A percentile compares a stretch with the other conserved stretches of the same genome.
Conservation (phyloP, 2,329 filamentous ascomycete genomes). For the Xylaria hypoxylon region DNA sequence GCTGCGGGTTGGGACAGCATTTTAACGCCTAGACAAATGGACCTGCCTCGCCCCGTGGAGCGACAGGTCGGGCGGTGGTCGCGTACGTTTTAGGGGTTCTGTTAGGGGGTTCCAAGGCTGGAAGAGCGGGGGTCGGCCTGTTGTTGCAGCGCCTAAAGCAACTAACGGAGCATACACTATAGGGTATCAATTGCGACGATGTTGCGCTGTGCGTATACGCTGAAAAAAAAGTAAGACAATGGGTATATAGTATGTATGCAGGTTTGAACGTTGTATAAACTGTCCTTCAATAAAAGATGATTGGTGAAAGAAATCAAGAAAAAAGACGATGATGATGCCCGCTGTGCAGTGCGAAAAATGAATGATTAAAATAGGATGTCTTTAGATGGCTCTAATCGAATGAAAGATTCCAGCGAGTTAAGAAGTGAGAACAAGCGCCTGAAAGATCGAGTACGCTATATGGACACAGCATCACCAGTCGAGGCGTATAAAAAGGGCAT, state of each 20-base stretch:
- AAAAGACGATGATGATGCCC: background rate
- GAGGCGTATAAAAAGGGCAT: slow-evolving; percentile 7
- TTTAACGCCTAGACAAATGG: slow-evolving; percentile 38
- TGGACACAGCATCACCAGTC: slow-evolving; percentile 11
- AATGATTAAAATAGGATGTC: slow-evolving; percentile 7
- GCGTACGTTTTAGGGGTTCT: slow-evolving; percentile 26
- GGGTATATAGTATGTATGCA: slow-evolving; percentile 9
- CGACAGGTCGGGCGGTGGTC: slow-evolving; percentile 28
- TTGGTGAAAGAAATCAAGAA: background rate
- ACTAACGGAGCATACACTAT: background rate
- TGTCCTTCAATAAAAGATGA: slow-evolving; percentile 1
- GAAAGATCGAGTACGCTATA: slow-evolving; percentile 7
- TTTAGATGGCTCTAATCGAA: slow-evolving; percentile 5
- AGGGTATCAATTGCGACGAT: background rate
- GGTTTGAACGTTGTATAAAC: slow-evolving; percentile 11
- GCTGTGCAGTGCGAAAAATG: background rate
- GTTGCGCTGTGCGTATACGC: slow-evolving; percentile 3
- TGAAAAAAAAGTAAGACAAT: slow-evolving; percentile 11
- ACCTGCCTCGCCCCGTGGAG: slow-evolving; percentile 25
- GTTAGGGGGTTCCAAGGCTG: slow-evolving; percentile 4
- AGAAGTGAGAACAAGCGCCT: background rate
- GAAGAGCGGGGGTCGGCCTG: slow-evolving; percentile 12
- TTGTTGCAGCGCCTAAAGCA: slow-evolving; percentile 8
- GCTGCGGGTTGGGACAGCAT: slow-evolving; percentile 50
- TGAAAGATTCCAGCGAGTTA: slow-evolving; percentile 16